Evolutionary conservation across 2,329 filamentous ascomycete genomes (phyloP).

Genomic region (Catunica adiposa): DNA sequence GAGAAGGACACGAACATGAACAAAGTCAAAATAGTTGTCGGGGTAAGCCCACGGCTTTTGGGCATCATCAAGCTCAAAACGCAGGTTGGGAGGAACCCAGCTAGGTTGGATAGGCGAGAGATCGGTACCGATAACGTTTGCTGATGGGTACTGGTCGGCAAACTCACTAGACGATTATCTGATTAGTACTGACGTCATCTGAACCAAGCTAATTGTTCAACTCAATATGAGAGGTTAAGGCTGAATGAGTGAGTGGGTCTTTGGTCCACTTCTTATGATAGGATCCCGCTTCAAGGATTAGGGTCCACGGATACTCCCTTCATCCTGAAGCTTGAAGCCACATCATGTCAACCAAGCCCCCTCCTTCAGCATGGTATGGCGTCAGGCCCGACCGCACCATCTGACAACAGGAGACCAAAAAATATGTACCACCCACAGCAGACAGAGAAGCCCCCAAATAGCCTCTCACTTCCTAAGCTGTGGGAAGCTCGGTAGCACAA

Average conservation of each 20-base stretch:
- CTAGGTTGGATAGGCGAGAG: constrained; percentile 40
- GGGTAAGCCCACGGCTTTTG: constrained; percentile 32
- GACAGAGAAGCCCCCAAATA: too few relatives aligned
- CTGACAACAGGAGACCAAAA: too few relatives aligned
- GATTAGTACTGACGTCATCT: not conserved
- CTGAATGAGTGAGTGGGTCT: not conserved
- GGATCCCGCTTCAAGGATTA: not conserved
- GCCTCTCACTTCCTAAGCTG: not conserved
- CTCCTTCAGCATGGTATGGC: too few relatives aligned
- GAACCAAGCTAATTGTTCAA: not conserved
- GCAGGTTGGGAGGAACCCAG: constrained; percentile 40
- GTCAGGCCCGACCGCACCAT: too few relatives aligned
- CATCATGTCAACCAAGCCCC: not conserved
- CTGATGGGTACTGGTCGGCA: constrained; percentile 27
- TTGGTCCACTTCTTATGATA: too few relatives aligned
- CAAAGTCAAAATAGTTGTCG: constrained; percentile 35
- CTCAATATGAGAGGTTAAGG: not conserved
- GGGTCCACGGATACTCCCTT: not conserved
- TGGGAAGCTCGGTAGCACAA: not conserved
- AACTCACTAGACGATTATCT: constrained; percentile 30
- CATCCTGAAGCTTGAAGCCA: not conserved
- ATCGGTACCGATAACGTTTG: constrained; percentile 35
- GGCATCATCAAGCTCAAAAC: constrained; percentile 46
- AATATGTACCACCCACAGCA: too few relatives aligned
- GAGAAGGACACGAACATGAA: constrained; percentile 39